A percentile compares a stretch with the other conserved stretches of the same genome.
Evolutionary conservation across 2,329 filamentous ascomycete species (phyloP).

Genomic region (Colletotrichum sp.): DNA sequence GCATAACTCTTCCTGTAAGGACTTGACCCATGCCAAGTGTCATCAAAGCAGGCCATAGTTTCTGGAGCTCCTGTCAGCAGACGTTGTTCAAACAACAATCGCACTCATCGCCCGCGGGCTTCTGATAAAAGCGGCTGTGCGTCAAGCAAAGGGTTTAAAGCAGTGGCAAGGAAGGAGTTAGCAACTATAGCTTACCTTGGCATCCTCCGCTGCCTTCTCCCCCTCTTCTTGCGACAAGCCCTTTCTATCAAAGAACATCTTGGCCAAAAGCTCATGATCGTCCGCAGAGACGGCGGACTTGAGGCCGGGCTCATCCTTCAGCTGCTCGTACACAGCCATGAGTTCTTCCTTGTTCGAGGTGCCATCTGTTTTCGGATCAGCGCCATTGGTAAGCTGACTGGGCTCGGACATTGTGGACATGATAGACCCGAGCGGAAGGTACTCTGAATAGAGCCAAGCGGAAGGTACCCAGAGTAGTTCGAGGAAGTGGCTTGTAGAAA

Average conservation of each 20-base stretch:
- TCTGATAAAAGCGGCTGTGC: no score
- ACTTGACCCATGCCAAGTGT: neutral
- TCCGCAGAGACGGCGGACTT: neutral
- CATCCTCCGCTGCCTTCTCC: neutral
- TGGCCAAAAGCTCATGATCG: neutral
- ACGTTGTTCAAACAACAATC: no score
- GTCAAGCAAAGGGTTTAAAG: no score
- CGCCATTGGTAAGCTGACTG: fast-evolving
- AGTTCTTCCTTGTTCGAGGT: neutral
- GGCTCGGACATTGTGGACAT: neutral
- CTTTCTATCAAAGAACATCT: neutral
- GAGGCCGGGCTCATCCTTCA: neutral
- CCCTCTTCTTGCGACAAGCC: neutral
- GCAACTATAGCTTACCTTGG: neutral
- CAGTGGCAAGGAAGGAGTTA: neutral
- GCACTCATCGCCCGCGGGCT: no score
- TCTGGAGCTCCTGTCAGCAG: neutral
- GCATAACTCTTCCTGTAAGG: neutral
- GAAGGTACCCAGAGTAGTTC: no score
- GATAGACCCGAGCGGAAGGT: neutral
- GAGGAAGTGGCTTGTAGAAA: neutral
- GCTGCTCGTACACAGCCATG: neutral
- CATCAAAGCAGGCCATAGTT: neutral
- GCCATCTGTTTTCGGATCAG: neutral
- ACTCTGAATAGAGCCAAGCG: neutral